Evolutionary conservation across 345 rosid genomes (phyloP).

Genomic region (Barbarea vulgaris): DNA sequence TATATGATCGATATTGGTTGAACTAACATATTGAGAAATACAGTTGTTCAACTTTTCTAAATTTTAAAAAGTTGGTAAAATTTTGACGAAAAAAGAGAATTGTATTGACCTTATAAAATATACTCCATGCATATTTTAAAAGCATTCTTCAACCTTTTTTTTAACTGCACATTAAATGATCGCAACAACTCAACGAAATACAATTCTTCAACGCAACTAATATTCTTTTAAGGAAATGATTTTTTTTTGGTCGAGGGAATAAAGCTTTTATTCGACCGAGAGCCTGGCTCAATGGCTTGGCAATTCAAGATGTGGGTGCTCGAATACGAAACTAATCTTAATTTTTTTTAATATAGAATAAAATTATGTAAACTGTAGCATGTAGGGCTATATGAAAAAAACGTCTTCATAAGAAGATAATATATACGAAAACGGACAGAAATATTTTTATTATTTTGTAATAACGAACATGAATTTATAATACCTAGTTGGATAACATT

Average conservation of each 20-base stretch:
- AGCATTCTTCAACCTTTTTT: not conserved
- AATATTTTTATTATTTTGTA: no score
- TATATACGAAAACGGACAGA: not conserved
- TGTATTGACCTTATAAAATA: not conserved
- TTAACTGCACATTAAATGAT: not conserved
- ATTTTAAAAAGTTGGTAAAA: not conserved
- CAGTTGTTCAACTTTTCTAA: slow-evolving; percentile 9
- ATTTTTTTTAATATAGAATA: not conserved
- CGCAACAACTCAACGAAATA: not conserved
- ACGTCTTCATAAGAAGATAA: not conserved
- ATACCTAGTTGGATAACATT: not conserved
- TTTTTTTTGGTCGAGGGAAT: not conserved
- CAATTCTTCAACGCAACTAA: not conserved
- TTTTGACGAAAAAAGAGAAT: not conserved
- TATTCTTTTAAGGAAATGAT: not conserved
- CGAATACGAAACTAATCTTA: not conserved
- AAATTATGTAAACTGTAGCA: not conserved
- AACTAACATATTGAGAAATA: not conserved
- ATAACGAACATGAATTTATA: not conserved
- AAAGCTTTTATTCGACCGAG: slow-evolving; percentile 12
- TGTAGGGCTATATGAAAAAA: not conserved
- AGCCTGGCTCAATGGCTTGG: not conserved
- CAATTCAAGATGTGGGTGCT: not conserved
- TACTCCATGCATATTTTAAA: no score
- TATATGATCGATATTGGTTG: slow-evolving; percentile 6